phyloP scores from a whole-genome alignment of 371 early-diverging fungal species.

The Rhizomucor miehei region DNA sequence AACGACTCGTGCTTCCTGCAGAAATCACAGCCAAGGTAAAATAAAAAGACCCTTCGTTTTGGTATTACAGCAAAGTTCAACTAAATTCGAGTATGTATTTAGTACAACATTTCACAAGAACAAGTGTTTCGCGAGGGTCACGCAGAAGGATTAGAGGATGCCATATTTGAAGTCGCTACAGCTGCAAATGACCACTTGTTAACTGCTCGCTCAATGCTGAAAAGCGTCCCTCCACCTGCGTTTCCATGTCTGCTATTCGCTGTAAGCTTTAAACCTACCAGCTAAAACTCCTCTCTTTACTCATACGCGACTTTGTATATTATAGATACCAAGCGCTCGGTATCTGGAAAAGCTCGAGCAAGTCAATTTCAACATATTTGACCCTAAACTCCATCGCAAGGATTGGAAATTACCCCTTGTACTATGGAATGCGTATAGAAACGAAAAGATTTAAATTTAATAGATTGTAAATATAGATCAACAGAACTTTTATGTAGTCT shows the following conservation, averaged over 20 bases:
- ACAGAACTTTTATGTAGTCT: too few relatives aligned
- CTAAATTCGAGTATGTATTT: background rate
- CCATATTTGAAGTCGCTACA: slow-evolving; percentile 78
- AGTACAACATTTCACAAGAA: slow-evolving; percentile 72
- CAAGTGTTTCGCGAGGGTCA: slow-evolving; percentile 68
- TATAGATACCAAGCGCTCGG: slow-evolving; percentile 54
- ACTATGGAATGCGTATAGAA: slow-evolving; percentile 50
- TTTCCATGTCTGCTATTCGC: slow-evolving; percentile 67
- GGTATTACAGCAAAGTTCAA: background rate
- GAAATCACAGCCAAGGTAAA: slow-evolving; percentile 77
- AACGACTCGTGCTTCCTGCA: slow-evolving; percentile 66
- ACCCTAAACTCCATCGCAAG: slow-evolving; percentile 53
- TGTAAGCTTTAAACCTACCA: slow-evolving; percentile 30
- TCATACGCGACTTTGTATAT: background rate
- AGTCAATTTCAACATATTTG: slow-evolving; percentile 72
- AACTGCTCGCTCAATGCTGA: slow-evolving; percentile 68
- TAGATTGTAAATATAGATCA: too few relatives aligned
- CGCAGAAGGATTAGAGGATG: slow-evolving; percentile 61
- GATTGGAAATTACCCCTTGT: slow-evolving; percentile 69
- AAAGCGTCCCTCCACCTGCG: slow-evolving; percentile 48
- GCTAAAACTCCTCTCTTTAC: background rate
- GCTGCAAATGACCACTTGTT: slow-evolving; percentile 77
- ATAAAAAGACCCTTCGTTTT: background rate
- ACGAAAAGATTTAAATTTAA: slow-evolving; percentile 13
- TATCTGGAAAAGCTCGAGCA: slow-evolving; percentile 67